Base-by-base conservation (phyloP, 2,329 filamentous ascomycete genomes). In the Cladophialophora psammophila region DNA sequence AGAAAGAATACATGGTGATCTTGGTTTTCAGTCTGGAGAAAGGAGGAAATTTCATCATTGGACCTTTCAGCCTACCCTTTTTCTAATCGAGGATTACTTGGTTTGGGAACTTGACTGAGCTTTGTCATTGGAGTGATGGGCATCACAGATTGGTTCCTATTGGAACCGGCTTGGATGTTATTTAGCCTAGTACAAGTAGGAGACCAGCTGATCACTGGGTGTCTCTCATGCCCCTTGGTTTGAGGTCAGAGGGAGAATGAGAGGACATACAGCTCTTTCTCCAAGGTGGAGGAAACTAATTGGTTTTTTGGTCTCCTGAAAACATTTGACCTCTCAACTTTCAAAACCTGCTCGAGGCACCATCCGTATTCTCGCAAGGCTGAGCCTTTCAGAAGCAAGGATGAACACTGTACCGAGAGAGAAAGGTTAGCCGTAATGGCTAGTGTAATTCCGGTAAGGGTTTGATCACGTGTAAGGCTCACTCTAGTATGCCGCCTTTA, bases 1-100 rank as follows among this genome's bases (percentile, higher is more conserved):
- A 35, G 50, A 42, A 36, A 59, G 53, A 56, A 48, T 63, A 58
- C 54, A 53, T 59, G 53, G 58, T 66, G 59, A 62, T 61, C 59
- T 61, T 53, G 45, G 34, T n/a, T 38, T 61, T 20, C 45, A 61
- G 34, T 53, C 32, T 53, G 59, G 34, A 34, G 35, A 18, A 35
- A 50, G 57, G 31, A 61, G 57, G 20, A 45, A 20, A 61, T 40
- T 61, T 61, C 59, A 54, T 10, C 18, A 52, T 60, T 34, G 40
- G 57, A 60, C 59, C 45, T 50, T 50, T 61, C 48, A 54, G 48
- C 52, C 59, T 18, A 55, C 35, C 34, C 31, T 35, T 53, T 61
- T 61, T 60, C 59, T 61, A 61, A 61, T 53, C 45, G 48, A 53
- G 48, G 20, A 48, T 31, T 18, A 40, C 48, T 40, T 38, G 52